These are phyloP conservation scores for Amborella trichopoda DNA, from an alignment of 164 flowering plant species.

Conservation along the genomic window DNA sequence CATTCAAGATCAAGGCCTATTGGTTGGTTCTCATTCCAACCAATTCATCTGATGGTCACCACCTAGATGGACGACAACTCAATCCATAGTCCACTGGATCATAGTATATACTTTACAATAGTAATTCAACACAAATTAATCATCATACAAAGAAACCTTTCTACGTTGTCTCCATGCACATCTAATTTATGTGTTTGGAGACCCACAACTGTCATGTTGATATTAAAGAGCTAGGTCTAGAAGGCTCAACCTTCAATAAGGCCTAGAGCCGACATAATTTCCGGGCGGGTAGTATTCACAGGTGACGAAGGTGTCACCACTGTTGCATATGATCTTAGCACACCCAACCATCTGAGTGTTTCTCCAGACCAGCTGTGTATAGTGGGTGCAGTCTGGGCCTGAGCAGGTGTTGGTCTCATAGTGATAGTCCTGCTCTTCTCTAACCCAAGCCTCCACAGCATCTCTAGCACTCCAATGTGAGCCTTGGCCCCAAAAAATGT, in stretches of 20 bases:
- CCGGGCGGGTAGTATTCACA: conserved; percentile 11
- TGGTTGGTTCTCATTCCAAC: too few relatives aligned
- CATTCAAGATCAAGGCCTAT: too few relatives aligned
- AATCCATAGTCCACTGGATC: too few relatives aligned
- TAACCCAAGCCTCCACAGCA: conserved; percentile 32
- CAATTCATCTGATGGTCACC: too few relatives aligned
- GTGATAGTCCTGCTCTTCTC: conserved; percentile 24
- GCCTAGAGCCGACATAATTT: background rate
- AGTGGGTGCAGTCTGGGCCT: conserved; percentile 8
- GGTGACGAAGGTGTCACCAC: conserved; percentile 1
- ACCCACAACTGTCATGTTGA: too few relatives aligned
- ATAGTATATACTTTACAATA: too few relatives aligned
- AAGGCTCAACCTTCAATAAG: background rate
- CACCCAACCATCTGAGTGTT: conserved; percentile 10
- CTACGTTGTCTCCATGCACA: too few relatives aligned
- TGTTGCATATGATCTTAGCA: conserved; percentile 1
- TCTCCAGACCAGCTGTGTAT: conserved; percentile 11
- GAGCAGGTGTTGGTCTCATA: conserved; percentile 3
- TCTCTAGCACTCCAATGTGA: conserved; percentile 6
- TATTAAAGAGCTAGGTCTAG: too few relatives aligned
- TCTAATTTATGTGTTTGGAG: too few relatives aligned
- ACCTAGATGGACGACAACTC: too few relatives aligned
- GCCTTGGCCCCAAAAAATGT: conserved; percentile 21
- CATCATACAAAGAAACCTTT: too few relatives aligned
- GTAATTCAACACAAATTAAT: too few relatives aligned